These are phyloP conservation scores for Atkinsonella texensis DNA, from an alignment of 2,329 filamentous ascomycete genomes.

Conservation along the genomic window DNA sequence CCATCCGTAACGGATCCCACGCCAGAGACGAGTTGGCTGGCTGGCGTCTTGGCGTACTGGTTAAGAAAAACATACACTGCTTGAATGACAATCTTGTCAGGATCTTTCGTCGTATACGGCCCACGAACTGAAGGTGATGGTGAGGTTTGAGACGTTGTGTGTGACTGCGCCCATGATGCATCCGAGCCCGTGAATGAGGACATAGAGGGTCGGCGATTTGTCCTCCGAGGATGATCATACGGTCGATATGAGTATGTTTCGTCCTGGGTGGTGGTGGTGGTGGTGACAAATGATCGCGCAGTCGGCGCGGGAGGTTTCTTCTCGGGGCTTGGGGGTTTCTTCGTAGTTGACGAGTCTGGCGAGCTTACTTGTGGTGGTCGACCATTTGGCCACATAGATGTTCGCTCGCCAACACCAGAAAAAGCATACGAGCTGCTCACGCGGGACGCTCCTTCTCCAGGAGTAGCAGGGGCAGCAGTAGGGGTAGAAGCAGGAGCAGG, in stretches of 20 bases:
- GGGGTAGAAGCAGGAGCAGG: slow-evolving; percentile 19
- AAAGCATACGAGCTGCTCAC: slow-evolving; percentile 47
- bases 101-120: slow-evolving; percentile 77
- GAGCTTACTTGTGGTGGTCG: slow-evolving; percentile 20
- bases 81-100: slow-evolving; percentile 90
- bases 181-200: slow-evolving; percentile 64
- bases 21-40: slow-evolving; percentile 82
- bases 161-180: slow-evolving; percentile 74
- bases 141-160: slow-evolving; percentile 72
- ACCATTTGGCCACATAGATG: slow-evolving; percentile 57
- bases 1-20: slow-evolving; percentile 80
- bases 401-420: slow-evolving; percentile 55
- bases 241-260: slow-evolving; percentile 63
- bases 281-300: slow-evolving; percentile 44
- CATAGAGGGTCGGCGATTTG: slow-evolving; percentile 48
- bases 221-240: slow-evolving; percentile 56
- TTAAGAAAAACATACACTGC: slow-evolving; percentile 91
- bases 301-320: slow-evolving; percentile 34
- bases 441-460: slow-evolving; percentile 20
- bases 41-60: slow-evolving; percentile 74
- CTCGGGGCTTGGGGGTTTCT: slow-evolving; percentile 17
- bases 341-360: slow-evolving; percentile 18
- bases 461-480: background rate
- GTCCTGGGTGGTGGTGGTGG: slow-evolving; percentile 41
- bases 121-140: slow-evolving; percentile 68